Conservation (phyloP, 148 eudicot species). For the Rhododendron simsii region DNA sequence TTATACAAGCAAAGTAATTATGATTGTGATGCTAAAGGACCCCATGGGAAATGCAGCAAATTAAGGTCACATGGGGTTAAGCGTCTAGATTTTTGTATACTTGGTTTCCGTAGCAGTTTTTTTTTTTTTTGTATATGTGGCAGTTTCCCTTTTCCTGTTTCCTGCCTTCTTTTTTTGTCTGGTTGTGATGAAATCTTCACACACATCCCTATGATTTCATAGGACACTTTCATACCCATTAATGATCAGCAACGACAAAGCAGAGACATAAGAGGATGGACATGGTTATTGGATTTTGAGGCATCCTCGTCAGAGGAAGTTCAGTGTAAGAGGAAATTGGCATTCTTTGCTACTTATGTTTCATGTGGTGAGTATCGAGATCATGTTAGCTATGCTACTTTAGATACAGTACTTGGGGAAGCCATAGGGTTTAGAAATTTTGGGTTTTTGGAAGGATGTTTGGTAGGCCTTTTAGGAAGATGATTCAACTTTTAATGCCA, state of each 20-base stretch:
- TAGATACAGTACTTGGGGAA: neutral
- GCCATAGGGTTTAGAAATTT: neutral
- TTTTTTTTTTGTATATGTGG: too few relatives aligned
- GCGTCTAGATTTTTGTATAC: too few relatives aligned
- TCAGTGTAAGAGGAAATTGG: neutral
- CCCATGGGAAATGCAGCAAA: slow-evolving; percentile 44
- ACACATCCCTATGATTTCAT: too few relatives aligned
- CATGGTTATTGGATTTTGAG: neutral
- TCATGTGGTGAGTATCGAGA: neutral
- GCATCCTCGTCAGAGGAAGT: neutral
- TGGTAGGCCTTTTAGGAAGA: neutral
- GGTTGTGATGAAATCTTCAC: too few relatives aligned
- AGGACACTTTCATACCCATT: too few relatives aligned
- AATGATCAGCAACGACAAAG: too few relatives aligned
- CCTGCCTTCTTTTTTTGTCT: too few relatives aligned
- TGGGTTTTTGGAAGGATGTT: neutral
- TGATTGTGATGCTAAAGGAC: slow-evolving; percentile 22
- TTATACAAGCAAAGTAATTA: neutral
- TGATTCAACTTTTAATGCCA: neutral
- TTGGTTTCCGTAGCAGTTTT: too few relatives aligned
- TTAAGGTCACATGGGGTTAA: slow-evolving; percentile 53
- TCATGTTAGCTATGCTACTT: neutral
- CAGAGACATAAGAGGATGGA: too few relatives aligned
- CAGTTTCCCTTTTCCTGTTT: too few relatives aligned
- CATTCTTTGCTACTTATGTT: neutral